Evolutionary conservation across 257 asterid genomes (phyloP), one percentile per base, ranked within the genome.

Genomic region (Solanum chiquidenum): DNA sequence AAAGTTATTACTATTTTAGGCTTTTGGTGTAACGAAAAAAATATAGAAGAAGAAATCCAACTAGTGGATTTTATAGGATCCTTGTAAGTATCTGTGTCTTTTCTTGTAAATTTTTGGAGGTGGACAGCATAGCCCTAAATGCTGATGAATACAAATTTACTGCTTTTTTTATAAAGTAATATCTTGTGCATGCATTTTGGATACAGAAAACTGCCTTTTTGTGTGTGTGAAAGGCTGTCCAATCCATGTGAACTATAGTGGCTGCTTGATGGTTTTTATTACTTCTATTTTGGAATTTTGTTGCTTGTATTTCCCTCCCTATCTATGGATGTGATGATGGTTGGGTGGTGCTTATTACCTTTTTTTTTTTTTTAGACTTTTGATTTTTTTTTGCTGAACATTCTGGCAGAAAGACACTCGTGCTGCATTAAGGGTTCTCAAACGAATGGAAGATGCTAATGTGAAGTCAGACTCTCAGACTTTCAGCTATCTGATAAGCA

Each of bases 391-490:
- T 90, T 86, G 37, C 89, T 90, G 89, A 68, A 77, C 82, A 87
- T 88, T 46, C 84, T 92, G 92, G 92, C 98, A 96, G 98, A 96
- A 96, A 89, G 92, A 95, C 88, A 38, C 88, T 62, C n/a, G 8
- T 12, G 90, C 94, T 88, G 99, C 94, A 76, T 86, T 84, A 79
- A 74, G 44, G 72, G 98, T 94, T 91, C 96, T 96, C 90, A 91
- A 91, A 91, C 94, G 91, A 92, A 96, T 97, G 99, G 95, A 94
- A 92, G 93, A 91, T 71, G 98, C 95, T 69, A 90, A 90, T 86
- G 96, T 97, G 88, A 92, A 95, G 91, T 96, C 98, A 82, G 93
- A 97, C 88, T 89, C 97, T 88, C 62, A 88, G 60, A 97, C 99
- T 87, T 97, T 94, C 93, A 90, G 98, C 91, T 92, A 94, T 89